phyloP scores from a whole-genome alignment of 768 basidiomycete species.

The Paxillus rubicundulus region DNA sequence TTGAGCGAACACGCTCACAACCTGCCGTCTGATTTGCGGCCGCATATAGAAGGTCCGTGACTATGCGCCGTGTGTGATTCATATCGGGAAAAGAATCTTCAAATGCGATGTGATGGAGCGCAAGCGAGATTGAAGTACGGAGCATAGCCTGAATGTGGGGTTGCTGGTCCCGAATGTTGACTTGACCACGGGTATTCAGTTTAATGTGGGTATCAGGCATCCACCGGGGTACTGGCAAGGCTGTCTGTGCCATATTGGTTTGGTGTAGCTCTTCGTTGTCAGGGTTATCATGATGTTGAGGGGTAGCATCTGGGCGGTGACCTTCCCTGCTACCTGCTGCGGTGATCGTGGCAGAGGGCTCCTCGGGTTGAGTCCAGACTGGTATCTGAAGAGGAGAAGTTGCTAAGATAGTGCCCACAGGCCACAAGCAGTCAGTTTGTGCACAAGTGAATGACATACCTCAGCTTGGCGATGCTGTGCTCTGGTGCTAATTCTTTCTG shows the following conservation, averaged over 20 bases:
- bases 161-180: neutral
- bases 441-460: neutral
- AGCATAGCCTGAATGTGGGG: conserved; percentile 1
- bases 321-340: too few species aligned
- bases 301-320: neutral
- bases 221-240: neutral
- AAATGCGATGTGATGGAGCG: neutral
- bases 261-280: neutral
- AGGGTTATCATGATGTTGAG: neutral
- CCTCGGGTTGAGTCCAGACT: neutral
- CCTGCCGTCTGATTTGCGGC: neutral
- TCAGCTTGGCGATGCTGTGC: neutral
- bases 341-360: neutral
- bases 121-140: neutral
- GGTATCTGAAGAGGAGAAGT: neutral
- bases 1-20: neutral
- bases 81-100: neutral
- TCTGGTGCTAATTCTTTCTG: neutral
- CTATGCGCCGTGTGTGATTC: neutral
- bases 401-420: neutral
- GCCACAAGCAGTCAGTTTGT: neutral
- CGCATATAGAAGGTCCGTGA: neutral
- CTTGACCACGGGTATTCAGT: neutral
- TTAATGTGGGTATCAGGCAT: neutral
- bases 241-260: neutral